A percentile compares a stretch with the other conserved stretches of the same genome.
These are phyloP conservation scores for Beauveria sp. DNA, from an alignment of 2,329 filamentous ascomycete genomes.

Conservation along the genomic window DNA sequence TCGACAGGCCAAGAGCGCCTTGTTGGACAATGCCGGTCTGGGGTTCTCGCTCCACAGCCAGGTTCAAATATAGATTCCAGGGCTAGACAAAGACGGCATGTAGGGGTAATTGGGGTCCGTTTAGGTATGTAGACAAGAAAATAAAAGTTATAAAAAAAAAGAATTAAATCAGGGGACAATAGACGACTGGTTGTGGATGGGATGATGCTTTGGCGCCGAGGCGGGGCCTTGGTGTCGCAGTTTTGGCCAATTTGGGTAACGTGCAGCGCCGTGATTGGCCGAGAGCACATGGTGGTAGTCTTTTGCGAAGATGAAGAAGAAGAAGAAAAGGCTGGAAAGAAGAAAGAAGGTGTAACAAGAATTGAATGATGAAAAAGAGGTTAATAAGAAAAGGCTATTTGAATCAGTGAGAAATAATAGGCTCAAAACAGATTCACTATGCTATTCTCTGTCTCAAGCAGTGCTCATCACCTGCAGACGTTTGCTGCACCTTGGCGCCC, in stretches of 20 bases:
- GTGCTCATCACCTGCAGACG: too few relatives aligned
- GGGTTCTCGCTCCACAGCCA: background rate
- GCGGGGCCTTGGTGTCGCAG: slow-evolving; percentile 4
- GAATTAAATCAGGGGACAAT: background rate
- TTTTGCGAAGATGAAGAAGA: background rate
- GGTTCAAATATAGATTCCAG: slow-evolving; percentile 4
- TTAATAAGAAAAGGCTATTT: too few relatives aligned
- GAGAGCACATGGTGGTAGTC: background rate
- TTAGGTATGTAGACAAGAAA: too few relatives aligned
- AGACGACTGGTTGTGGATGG: background rate
- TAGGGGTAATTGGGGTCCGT: too few relatives aligned
- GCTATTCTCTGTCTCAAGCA: too few relatives aligned
- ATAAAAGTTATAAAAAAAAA: too few relatives aligned
- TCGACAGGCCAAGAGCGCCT: background rate
- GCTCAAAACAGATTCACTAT: too few relatives aligned
- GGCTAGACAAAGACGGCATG: background rate
- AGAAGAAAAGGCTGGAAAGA: background rate
- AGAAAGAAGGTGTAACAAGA: too few relatives aligned
- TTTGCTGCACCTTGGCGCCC: too few relatives aligned
- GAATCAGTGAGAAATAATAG: too few relatives aligned
- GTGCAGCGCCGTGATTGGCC: slow-evolving; percentile 5
- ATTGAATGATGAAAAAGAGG: too few relatives aligned
- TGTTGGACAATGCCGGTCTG: background rate
- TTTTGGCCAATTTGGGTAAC: slow-evolving; percentile 5
- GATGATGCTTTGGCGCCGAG: background rate